phyloP scores from a whole-genome alignment of 257 asterid species.

The Cinchona pubescens region DNA sequence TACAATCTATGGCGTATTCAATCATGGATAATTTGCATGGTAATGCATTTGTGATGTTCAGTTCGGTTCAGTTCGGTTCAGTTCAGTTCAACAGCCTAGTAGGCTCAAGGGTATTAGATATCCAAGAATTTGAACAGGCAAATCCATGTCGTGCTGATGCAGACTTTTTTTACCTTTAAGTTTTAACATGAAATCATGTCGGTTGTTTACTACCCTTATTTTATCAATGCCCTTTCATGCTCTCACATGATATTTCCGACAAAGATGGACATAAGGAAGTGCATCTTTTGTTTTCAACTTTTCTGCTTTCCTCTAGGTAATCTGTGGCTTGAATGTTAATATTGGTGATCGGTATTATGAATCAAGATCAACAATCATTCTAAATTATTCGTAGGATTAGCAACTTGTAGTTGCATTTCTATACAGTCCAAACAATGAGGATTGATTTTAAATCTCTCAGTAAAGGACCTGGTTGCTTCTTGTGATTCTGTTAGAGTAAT shows the following conservation, averaged over 20 bases:
- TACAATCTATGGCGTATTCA: not conserved
- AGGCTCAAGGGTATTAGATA: not conserved
- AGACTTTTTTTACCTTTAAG: not conserved
- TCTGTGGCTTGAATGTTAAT: constrained; percentile 1
- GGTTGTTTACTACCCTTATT: constrained; percentile 2
- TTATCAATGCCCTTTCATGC: not conserved
- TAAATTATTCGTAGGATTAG: not conserved
- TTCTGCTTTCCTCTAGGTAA: not conserved
- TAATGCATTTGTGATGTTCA: not conserved
- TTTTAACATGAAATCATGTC: not conserved
- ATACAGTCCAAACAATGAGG: not conserved
- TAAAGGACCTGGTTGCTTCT: not conserved
- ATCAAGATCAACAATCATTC: not conserved
- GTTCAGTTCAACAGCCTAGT: too few relatives aligned
- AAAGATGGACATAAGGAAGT: constrained; percentile 8
- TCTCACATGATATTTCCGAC: not conserved
- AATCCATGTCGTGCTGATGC: not conserved
- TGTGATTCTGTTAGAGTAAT: not conserved
- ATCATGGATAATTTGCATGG: not conserved
- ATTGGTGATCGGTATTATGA: not conserved
- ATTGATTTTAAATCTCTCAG: not conserved
- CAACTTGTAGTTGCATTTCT: not conserved
- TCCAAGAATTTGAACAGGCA: not conserved
- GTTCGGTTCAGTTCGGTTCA: too few relatives aligned
- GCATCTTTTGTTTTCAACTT: constrained; percentile 1